A percentile compares a stretch with the other conserved stretches of the same genome.
phyloP scores from a whole-genome alignment of 192 early-diverging fungal genomes.

The Coemansia erecta region DNA sequence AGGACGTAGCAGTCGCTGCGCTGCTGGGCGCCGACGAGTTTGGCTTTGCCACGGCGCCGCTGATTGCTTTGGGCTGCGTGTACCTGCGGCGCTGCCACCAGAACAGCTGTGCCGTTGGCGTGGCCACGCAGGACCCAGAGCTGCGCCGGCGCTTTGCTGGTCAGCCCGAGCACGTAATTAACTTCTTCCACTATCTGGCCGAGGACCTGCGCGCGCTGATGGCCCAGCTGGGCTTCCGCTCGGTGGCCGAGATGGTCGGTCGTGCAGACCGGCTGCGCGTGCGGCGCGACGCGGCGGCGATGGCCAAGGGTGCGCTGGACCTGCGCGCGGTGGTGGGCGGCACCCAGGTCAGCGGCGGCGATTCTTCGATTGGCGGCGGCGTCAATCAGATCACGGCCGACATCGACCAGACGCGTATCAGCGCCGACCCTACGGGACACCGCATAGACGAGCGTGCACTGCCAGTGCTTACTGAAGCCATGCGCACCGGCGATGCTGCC shows the following conservation, averaged over 20 bases:
- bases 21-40: constrained; percentile 98
- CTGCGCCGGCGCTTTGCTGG: constrained; percentile 94
- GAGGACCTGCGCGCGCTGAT: constrained; percentile 92
- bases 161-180: constrained; percentile 93
- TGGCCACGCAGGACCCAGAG: constrained; percentile 94
- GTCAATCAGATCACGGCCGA: too few species aligned
- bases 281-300: constrained; percentile 54
- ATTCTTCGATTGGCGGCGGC: constrained; percentile 57
- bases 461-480: constrained; percentile 72
- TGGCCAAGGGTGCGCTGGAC: constrained; percentile 84
- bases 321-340: constrained; percentile 70
- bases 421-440: constrained; percentile 38
- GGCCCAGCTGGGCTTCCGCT: constrained; percentile 91
- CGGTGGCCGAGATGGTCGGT: constrained; percentile 96
- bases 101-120: constrained; percentile 96
- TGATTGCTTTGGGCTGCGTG: constrained; percentile 94
- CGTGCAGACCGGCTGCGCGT: constrained; percentile 82
- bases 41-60: constrained; percentile 98
- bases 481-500: constrained; percentile 59
- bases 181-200: constrained; percentile 98
- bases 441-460: constrained; percentile 88
- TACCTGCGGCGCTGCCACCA: constrained; percentile 92
- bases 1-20: constrained; percentile 96
- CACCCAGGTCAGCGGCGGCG: constrained; percentile 70
- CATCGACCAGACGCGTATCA: too few species aligned